These are phyloP conservation scores for Phalaenopsis equestris DNA, from an alignment of 106 monocot genomes.

Conservation along the genomic window DNA sequence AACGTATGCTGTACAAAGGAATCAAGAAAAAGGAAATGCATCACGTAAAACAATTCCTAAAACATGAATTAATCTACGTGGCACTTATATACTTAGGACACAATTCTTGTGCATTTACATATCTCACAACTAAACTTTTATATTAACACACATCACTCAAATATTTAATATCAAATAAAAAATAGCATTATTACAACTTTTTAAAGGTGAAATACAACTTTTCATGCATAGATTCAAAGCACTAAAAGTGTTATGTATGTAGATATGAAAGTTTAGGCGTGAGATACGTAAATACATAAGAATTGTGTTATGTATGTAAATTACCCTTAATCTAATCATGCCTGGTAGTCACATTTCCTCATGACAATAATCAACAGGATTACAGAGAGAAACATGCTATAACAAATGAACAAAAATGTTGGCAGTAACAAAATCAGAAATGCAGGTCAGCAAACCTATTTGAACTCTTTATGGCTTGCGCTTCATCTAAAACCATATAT, in stretches of 20 bases:
- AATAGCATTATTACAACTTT: no score
- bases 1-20: conserved; percentile 62
- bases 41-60: neutral
- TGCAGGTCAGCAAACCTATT: conserved; percentile 45
- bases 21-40: neutral
- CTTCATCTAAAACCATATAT: conserved; percentile 99
- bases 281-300: no score
- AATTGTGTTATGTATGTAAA: no score
- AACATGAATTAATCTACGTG: neutral
- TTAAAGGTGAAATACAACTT: no score
- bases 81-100: no score
- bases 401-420: neutral
- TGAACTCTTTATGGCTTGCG: conserved; percentile 98
- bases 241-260: no score
- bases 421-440: neutral
- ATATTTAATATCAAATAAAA: no score
- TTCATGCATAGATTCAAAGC: no score
- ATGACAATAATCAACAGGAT: neutral
- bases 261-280: no score
- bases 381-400: neutral
- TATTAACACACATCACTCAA: no score
- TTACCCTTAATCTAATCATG: neutral
- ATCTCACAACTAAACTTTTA: no score
- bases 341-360: neutral
- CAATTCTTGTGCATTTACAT: no score